A percentile compares a stretch with the other conserved stretches of the same genome.
phyloP scores from a whole-genome alignment of 1,139 yeast species.

The Yamadazyma diospyri region DNA sequence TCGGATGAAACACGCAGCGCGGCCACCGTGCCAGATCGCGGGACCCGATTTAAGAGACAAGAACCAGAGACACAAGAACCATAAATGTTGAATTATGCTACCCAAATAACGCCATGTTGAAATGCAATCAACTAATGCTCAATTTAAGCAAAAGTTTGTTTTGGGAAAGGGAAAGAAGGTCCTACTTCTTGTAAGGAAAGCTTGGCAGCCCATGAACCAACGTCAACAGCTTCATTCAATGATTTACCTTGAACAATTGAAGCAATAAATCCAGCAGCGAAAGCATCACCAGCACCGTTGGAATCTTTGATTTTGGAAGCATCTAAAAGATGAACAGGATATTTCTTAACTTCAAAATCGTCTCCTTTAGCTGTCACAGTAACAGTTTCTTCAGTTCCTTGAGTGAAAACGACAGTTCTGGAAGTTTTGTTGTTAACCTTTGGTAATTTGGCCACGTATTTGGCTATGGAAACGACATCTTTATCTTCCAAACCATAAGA shows the following conservation, averaged over 20 bases:
- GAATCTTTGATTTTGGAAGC: conserved; percentile 75
- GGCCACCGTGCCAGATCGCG: background rate
- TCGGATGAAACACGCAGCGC: background rate
- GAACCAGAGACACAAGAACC: conserved; percentile 1
- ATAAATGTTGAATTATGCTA: conserved; percentile 6
- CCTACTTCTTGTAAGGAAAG: conserved; percentile 90
- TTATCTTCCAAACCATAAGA: conserved; percentile 58
- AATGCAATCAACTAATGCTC: conserved; percentile 7
- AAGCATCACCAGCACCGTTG: conserved; percentile 99
- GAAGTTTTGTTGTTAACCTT: conserved; percentile 67
- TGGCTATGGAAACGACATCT: conserved; percentile 77
- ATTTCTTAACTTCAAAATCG: conserved; percentile 47
- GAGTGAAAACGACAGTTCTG: conserved; percentile 89
- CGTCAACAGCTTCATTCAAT: conserved; percentile 61
- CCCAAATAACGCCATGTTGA: conserved; percentile 14
- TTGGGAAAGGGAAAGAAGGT: conserved; percentile 87
- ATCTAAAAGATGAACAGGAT: conserved; percentile 70
- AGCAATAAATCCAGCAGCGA: conserved; percentile 96
- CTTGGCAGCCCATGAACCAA: conserved; percentile 97
- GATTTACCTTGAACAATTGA: conserved; percentile 78
- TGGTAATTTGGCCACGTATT: conserved; percentile 74
- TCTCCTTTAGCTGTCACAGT: conserved; percentile 56
- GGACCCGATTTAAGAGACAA: background rate
- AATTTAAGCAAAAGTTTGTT: conserved; percentile 44
- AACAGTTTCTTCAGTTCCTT: conserved; percentile 87